Percentiles rank a stretch among this genome's conserved stretches.
phyloP scores from a whole-genome alignment of 2,329 filamentous ascomycete species.

The Cladosporium sp. region DNA sequence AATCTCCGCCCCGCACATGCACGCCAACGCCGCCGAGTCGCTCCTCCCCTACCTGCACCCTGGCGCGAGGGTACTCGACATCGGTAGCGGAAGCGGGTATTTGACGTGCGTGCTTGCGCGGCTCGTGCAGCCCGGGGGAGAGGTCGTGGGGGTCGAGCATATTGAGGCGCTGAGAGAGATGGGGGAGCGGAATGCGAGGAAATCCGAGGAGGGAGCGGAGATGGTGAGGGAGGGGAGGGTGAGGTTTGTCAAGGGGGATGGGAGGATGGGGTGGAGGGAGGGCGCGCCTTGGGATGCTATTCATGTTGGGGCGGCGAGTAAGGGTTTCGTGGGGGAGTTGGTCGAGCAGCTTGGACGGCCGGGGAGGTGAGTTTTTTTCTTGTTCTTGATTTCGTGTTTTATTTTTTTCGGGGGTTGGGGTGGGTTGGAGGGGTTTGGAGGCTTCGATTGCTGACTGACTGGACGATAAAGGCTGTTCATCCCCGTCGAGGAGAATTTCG shows the following conservation, averaged over 20 bases:
- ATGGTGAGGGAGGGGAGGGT: conserved; percentile 63
- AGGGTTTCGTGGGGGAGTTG: conserved; percentile 65
- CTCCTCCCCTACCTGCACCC: conserved; percentile 56
- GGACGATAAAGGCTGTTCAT: conserved; percentile 62
- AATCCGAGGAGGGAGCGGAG: conserved; percentile 42
- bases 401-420: too few species aligned
- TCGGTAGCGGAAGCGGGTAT: conserved; percentile 58
- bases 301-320: conserved; percentile 86
- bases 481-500: conserved; percentile 56
- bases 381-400: too few species aligned
- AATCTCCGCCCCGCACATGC: conserved; percentile 72
- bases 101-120: conserved; percentile 85
- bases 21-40: conserved; percentile 61
- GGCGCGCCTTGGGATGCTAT: conserved; percentile 78
- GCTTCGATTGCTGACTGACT: not conserved
- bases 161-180: conserved; percentile 44
- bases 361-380: conserved; percentile 50
- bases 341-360: conserved; percentile 74
- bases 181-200: conserved; percentile 39
- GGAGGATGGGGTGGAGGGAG: conserved; percentile 42
- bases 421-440: not conserved
- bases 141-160: conserved; percentile 47
- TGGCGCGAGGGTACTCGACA: conserved; percentile 45
- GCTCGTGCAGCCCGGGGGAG: conserved; percentile 54
- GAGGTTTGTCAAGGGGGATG: conserved; percentile 70